Evolutionary conservation across 2,329 filamentous ascomycete genomes (phyloP).

Genomic region (Cladophialophora immunda): DNA sequence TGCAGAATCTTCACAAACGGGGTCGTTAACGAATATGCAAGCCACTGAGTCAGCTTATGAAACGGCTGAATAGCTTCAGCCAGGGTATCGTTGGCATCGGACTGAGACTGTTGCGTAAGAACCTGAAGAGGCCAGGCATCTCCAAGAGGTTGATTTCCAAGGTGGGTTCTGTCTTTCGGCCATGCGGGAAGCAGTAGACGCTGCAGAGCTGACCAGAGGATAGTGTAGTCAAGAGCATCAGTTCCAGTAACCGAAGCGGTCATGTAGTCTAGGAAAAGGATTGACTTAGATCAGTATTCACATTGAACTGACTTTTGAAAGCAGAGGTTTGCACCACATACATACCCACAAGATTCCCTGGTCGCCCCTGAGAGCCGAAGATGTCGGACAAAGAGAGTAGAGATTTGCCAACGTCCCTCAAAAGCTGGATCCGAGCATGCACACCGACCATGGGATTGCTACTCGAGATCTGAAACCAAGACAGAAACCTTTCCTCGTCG

Average conservation of each 20-base stretch:
- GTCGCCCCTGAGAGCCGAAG: constrained; percentile 19
- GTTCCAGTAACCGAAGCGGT: neutral
- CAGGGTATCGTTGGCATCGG: neutral
- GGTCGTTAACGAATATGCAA: constrained; percentile 17
- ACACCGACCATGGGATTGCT: constrained; percentile 25
- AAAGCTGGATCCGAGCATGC: constrained; percentile 10
- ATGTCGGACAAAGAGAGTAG: constrained; percentile 10
- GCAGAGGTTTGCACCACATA: neutral
- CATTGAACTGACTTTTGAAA: neutral
- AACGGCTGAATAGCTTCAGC: constrained; percentile 21
- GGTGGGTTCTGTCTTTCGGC: constrained; percentile 20
- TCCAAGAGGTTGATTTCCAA: constrained; percentile 15
- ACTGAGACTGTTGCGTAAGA: constrained; percentile 9
- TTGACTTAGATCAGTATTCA: constrained; percentile 6
- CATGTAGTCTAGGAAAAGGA: constrained; percentile 16
- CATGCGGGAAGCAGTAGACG: constrained; percentile 24
- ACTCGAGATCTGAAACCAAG: constrained; percentile 16
- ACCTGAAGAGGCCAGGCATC: constrained; percentile 27
- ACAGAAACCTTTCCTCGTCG: constrained; percentile 6
- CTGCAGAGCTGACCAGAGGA: constrained; percentile 21
- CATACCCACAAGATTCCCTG: constrained; percentile 26
- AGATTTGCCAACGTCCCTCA: constrained; percentile 12
- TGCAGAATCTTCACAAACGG: constrained; percentile 17
- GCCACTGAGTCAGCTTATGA: constrained; percentile 24
- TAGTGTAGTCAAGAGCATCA: constrained; percentile 9